Conservation (phyloP, 2,329 filamentous ascomycete species). For the Fonsecaea pedrosoi region DNA sequence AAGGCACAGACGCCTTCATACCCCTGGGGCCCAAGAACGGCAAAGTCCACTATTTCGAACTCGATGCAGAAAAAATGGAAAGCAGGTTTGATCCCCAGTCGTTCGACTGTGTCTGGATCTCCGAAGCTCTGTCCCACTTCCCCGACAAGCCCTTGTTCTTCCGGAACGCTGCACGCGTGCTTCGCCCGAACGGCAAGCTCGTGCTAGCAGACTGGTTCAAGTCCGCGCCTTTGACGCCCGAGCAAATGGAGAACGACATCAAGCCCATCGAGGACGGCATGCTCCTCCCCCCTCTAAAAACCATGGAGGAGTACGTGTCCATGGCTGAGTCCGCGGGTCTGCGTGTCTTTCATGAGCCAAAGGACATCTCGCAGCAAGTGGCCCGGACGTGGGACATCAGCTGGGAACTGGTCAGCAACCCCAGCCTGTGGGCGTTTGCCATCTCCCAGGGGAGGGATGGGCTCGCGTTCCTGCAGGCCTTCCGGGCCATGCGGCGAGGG, state of each 20-base stretch:
- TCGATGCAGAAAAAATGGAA: conserved; percentile 68
- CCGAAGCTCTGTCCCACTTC: conserved; percentile 66
- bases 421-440: conserved; percentile 67
- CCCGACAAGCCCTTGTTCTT: conserved; percentile 67
- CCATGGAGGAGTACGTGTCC: conserved; percentile 60
- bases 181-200: conserved; percentile 57
- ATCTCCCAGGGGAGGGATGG: conserved; percentile 66
- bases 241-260: conserved; percentile 59
- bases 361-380: conserved; percentile 62
- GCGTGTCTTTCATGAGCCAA: conserved; percentile 53
- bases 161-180: conserved; percentile 57
- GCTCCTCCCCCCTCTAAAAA: conserved; percentile 65
- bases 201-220: conserved; percentile 70
- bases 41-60: conserved; percentile 62
- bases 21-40: conserved; percentile 50
- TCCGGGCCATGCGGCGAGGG: conserved; percentile 66
- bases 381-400: conserved; percentile 70
- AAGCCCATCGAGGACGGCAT: conserved; percentile 68
- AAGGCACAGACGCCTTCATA: conserved; percentile 47
- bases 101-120: conserved; percentile 68
- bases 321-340: conserved; percentile 60
- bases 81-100: conserved; percentile 54
- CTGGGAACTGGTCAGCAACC: conserved; percentile 65
- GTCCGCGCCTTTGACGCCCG: conserved; percentile 54
- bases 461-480: conserved; percentile 66